Percentiles rank a stretch among this genome's conserved stretches.
These are phyloP conservation scores for Oryza officinalis DNA, from an alignment of 176 grass and related monocot genomes.

Conservation along the genomic window DNA sequence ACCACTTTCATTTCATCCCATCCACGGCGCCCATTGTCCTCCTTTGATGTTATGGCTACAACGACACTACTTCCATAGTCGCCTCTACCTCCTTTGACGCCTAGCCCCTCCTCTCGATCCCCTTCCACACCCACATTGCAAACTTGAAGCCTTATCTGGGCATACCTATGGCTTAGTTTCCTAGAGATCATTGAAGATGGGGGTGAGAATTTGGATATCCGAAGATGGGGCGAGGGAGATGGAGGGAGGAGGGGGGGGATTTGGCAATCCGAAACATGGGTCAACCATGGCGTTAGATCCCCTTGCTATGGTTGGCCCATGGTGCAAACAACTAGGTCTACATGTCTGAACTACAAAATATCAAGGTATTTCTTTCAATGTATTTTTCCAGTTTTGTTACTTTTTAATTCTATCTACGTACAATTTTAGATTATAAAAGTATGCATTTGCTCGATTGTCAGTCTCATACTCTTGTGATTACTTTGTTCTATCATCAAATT, in stretches of 20 bases:
- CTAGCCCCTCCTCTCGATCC: too few species aligned
- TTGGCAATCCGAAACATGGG: too few species aligned
- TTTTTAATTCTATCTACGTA: not conserved
- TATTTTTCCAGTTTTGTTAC: not conserved
- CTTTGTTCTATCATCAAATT: not conserved
- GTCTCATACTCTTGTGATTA: not conserved
- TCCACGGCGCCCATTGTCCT: too few species aligned
- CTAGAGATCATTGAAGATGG: not conserved
- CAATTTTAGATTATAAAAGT: not conserved
- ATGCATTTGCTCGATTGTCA: not conserved
- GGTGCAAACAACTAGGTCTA: not conserved
- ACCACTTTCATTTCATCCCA: too few species aligned
- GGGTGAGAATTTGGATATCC: not conserved
- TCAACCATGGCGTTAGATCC: not conserved
- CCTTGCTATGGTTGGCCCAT: not conserved
- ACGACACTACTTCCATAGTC: too few species aligned
- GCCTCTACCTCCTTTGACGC: too few species aligned
- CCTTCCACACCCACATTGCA: too few species aligned
- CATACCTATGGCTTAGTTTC: not conserved
- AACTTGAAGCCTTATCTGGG: not conserved
- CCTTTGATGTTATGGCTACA: too few species aligned
- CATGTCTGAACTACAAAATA: not conserved
- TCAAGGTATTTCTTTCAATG: not conserved
- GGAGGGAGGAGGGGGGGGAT: too few species aligned
- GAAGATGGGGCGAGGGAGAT: too few species aligned